phyloP scores from a whole-genome alignment of 2,329 filamentous ascomycete genomes.

The Cyanodermella asteris region DNA sequence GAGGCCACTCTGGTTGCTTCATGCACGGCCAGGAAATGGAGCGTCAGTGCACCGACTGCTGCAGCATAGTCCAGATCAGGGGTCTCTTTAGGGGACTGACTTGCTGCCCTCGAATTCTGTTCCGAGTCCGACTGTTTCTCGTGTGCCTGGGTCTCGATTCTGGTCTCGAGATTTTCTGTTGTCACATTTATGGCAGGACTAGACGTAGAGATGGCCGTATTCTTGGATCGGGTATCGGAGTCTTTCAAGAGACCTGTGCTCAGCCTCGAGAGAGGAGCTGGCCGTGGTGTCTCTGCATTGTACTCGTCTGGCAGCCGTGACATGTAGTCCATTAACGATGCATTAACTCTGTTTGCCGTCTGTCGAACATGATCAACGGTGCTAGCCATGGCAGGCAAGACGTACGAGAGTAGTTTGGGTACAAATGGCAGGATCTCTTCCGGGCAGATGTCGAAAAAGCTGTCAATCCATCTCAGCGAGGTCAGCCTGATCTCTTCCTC shows the following conservation, averaged over 20 bases:
- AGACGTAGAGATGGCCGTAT: slow-evolving; percentile 17
- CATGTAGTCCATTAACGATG: slow-evolving; percentile 80
- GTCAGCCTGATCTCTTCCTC: slow-evolving; percentile 86
- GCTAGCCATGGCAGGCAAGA: slow-evolving; percentile 84
- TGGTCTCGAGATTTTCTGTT: too few relatives aligned
- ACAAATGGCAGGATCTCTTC: slow-evolving; percentile 93
- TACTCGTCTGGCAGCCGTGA: slow-evolving; percentile 64
- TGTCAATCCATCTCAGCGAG: slow-evolving; percentile 82
- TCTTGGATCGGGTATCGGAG: slow-evolving; percentile 12
- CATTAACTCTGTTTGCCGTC: slow-evolving; percentile 75
- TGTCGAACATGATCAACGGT: slow-evolving; percentile 73
- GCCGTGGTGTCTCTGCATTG: slow-evolving; percentile 18
- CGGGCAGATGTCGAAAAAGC: slow-evolving; percentile 89
- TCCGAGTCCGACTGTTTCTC: slow-evolving; percentile 11
- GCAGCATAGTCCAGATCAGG: slow-evolving; percentile 82
- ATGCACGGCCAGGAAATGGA: slow-evolving; percentile 89
- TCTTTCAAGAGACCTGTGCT: slow-evolving; percentile 19
- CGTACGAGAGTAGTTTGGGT: slow-evolving; percentile 72
- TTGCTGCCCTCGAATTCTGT: slow-evolving; percentile 21
- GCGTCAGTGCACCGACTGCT: slow-evolving; percentile 75
- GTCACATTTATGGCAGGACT: too few relatives aligned
- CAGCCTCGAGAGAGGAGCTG: slow-evolving; percentile 17
- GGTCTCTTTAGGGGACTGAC: slow-evolving; percentile 20
- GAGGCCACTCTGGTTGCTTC: slow-evolving; percentile 88
- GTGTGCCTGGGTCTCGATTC: slow-evolving; percentile 1